Base-by-base conservation (phyloP, 768 basidiomycete genomes). In the Lanmaoa rubissima region DNA sequence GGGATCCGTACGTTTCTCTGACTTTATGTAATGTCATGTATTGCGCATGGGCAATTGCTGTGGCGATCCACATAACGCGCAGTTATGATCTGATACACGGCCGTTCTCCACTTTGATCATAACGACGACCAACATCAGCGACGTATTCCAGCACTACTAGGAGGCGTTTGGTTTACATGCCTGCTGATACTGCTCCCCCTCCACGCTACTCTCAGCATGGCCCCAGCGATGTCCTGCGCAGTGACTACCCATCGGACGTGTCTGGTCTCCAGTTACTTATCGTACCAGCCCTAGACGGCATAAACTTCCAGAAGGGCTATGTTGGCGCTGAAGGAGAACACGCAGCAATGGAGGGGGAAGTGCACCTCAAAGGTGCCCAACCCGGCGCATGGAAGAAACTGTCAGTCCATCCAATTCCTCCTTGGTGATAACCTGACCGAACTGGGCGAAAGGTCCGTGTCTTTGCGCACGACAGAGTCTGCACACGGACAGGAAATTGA, bases 261-360 rank as follows among this genome's bases (percentile, higher is more conserved):
- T 57, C 56, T 28, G 67, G 60, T 28, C 83, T 85, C 17, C 88
- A 93, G 73, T 79, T 94, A 46, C 76, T 92, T 58, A 86, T 95
- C 57, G 76, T 86, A 13, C 92, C 93, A 0, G 79, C 84, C 14
- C 76, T 81, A 48, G 82, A 88, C 68, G 78, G 84, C 21, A 76
- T 89, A 54, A 82, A 85, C 69, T 95, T 94, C 65, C 93, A 94
- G 74, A 88, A 86, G 65, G 93, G 93, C 12, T 91, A 82, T 68
- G 77, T 94, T 9, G 93, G 93, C 49, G 89, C 87, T 24, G 90
- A 92, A 54, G 89, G 82, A 50, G 92, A 93, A 71, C 80, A 79
- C 57, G 90, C 92, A 14, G 87, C 90, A 10, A 82, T 94, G 51
- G 92, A 93, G 66, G 93, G 93, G 46, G 92, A 94, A 68, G 78